Percentiles rank a stretch among this genome's conserved stretches.
These are phyloP conservation scores for Mariannaea sp. DNA, from an alignment of 2,329 filamentous ascomycete genomes.

Conservation along the genomic window DNA sequence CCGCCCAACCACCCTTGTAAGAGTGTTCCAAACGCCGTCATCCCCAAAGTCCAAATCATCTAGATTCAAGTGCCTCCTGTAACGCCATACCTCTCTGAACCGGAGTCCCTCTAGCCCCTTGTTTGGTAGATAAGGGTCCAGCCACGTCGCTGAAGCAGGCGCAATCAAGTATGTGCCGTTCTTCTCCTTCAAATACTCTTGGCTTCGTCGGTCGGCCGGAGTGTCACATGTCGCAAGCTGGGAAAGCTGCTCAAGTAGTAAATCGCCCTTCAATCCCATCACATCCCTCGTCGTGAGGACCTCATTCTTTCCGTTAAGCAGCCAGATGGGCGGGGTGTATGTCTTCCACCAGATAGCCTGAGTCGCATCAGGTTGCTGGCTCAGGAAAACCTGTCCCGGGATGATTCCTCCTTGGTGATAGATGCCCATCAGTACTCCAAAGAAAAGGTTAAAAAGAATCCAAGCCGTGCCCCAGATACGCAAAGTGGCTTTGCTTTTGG, in stretches of 20 bases:
- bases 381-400: slow-evolving; percentile 75
- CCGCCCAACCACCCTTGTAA: slow-evolving; percentile 68
- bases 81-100: slow-evolving; percentile 73
- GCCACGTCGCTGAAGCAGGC: slow-evolving; percentile 71
- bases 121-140: slow-evolving; percentile 66
- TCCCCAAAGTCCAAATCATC: slow-evolving; percentile 81
- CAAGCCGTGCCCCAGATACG: slow-evolving; percentile 65
- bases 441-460: slow-evolving; percentile 70
- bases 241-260: slow-evolving; percentile 63
- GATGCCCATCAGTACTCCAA: slow-evolving; percentile 76
- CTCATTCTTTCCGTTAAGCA: slow-evolving; percentile 76
- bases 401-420: slow-evolving; percentile 83
- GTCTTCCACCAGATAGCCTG: slow-evolving; percentile 85
- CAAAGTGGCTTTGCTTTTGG: slow-evolving; percentile 55
- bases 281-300: slow-evolving; percentile 73
- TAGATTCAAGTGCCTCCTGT: slow-evolving; percentile 71
- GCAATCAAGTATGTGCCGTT: slow-evolving; percentile 74
- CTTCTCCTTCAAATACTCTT: slow-evolving; percentile 63
- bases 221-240: slow-evolving; percentile 67
- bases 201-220: slow-evolving; percentile 58
- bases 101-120: slow-evolving; percentile 63
- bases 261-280: slow-evolving; percentile 70
- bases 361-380: slow-evolving; percentile 69
- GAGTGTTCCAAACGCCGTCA: slow-evolving; percentile 74
- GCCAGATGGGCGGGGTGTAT: slow-evolving; percentile 80